Conservation (phyloP, 768 basidiomycete species). For the Mycena alexandri region DNA sequence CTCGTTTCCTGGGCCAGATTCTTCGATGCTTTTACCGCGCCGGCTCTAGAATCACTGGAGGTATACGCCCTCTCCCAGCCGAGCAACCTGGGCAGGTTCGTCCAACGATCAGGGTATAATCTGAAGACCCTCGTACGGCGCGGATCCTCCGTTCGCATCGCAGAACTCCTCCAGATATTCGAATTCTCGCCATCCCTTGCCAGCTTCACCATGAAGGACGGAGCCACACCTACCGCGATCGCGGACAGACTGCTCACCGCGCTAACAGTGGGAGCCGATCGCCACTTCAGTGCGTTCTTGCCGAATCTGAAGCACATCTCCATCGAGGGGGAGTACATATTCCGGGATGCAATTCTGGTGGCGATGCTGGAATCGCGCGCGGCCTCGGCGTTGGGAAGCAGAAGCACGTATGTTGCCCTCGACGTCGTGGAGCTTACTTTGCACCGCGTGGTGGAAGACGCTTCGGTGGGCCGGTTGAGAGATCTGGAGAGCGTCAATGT, state of each 20-base stretch:
- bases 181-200: not conserved
- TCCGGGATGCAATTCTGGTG: not conserved
- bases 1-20: not conserved
- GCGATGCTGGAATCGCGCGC: slow-evolving; percentile 13
- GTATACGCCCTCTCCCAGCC: not conserved
- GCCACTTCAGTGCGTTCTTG: not conserved
- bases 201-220: too few relatives aligned
- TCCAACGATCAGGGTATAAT: not conserved
- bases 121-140: not conserved
- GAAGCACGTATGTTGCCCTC: not conserved
- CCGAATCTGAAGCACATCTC: not conserved
- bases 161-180: slow-evolving; percentile 7
- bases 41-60: not conserved
- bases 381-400: not conserved
- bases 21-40: not conserved
- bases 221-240: not conserved
- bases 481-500: not conserved
- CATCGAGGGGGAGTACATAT: slow-evolving; percentile 1
- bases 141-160: not conserved
- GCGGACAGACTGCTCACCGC: not conserved
- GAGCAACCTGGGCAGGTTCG: not conserved
- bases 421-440: not conserved
- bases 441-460: not conserved
- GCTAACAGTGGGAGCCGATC: not conserved
- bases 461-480: not conserved